These are phyloP conservation scores for Globisporangium paddicum DNA, from an alignment of 352 stramenopile genomes.

Conservation along the genomic window DNA sequence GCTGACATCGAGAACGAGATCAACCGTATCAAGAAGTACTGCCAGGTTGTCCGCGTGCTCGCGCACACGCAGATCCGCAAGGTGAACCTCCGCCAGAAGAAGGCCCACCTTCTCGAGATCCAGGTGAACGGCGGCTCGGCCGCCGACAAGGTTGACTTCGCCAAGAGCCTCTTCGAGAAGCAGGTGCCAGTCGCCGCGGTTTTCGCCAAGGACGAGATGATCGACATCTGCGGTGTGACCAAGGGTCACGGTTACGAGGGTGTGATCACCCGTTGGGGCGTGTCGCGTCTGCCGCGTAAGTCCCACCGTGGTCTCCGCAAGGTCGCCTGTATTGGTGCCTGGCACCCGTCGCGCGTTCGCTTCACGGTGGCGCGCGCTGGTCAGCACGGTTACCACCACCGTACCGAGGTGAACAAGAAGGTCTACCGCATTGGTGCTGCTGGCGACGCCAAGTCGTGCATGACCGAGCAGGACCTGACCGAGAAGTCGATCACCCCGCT, in stretches of 20 bases:
- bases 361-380: conserved; percentile 98
- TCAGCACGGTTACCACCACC: conserved; percentile 99
- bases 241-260: conserved; percentile 99
- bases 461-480: conserved; percentile 99
- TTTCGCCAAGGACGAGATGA: conserved; percentile 96
- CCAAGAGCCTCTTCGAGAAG: conserved; percentile 99
- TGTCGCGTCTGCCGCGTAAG: conserved; percentile 99
- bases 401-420: conserved; percentile 99
- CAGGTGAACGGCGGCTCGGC: conserved; percentile 99
- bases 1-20: conserved; percentile 96
- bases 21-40: conserved; percentile 99
- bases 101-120: conserved; percentile 99
- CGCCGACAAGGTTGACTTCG: conserved; percentile 99
- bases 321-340: conserved; percentile 99
- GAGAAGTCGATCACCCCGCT: conserved; percentile 99
- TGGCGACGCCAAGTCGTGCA: conserved; percentile 93
- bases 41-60: conserved; percentile 98
- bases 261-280: conserved; percentile 99
- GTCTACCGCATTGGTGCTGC: conserved; percentile 98
- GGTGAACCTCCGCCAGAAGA: conserved; percentile 99
- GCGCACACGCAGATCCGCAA: conserved; percentile 99
- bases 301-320: conserved; percentile 99
- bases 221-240: conserved; percentile 98
- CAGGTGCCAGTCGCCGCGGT: conserved; percentile 96
- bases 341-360: conserved; percentile 98